Base-by-base conservation (phyloP, 1,139 yeast species). In the Pichia sp. region DNA sequence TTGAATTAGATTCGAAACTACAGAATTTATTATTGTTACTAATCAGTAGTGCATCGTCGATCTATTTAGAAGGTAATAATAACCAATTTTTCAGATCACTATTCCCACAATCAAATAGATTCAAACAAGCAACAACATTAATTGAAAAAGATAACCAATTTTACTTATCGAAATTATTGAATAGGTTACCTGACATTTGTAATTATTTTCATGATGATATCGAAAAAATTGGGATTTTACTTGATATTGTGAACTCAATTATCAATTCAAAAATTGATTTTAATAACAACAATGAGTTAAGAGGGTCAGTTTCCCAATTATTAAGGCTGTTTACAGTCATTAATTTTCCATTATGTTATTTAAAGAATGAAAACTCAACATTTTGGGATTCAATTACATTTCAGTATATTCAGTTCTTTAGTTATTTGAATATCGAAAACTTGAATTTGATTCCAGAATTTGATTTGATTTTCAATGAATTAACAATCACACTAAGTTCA, bases 21-120 rank as follows among this genome's bases (percentile, higher is more conserved):
- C 52, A 53, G 27, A 53, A 56, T 11, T 50, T 56, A 13, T 42
- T 70, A 18, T 49, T 70, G 18, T 54, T 59, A 9, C 43, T 67
- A 24, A 51, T 68, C 1, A 58, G 59, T 49, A 72, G 71, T 7
- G 56, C 63, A 15, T 42, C 58, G 6, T 40, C 59, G 11, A 52
- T 64, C 11, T 60, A 56, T 41, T 40, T 53, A 8, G 49, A 54
- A 37, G 59, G 56, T 3, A 39, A 40, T 1, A 38, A 48, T 1
- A 58, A 53, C 41, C 51, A 48, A 24, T 54, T 55, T 40, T 49
- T 48, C 40, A 55, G 45, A 32, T 29, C 39, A 4, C 29, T 59
- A 26, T 49, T 59, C 35, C 54, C 58, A 11, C 43, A 42, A 8
- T 7, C 29, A 15, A 36, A 36, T 15, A 44, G 23, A 27, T 29